Conservation (phyloP, 1,139 yeast species). For the Debaryomyces udenii region DNA sequence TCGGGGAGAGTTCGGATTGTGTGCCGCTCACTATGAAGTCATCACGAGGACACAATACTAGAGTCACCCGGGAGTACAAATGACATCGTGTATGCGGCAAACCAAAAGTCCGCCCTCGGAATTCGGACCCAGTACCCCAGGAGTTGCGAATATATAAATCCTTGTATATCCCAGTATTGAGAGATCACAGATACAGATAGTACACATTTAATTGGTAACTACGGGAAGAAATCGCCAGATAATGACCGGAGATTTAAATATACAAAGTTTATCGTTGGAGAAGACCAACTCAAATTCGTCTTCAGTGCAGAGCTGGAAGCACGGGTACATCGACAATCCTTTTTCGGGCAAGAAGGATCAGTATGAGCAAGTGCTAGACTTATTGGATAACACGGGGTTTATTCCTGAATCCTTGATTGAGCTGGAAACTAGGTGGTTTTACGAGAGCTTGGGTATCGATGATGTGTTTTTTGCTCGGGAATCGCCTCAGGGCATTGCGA, state of each 20-base stretch:
- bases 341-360: conserved; percentile 84
- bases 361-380: conserved; percentile 78
- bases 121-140: conserved; percentile 4
- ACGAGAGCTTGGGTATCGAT: conserved; percentile 84
- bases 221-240: background rate
- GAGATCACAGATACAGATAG: too few relatives aligned
- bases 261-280: conserved; percentile 28
- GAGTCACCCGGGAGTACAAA: too few relatives aligned
- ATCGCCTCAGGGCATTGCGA: conserved; percentile 75
- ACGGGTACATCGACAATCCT: conserved; percentile 73
- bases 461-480: conserved; percentile 91
- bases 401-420: conserved; percentile 88
- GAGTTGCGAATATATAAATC: conserved; percentile 7
- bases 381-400: conserved; percentile 80
- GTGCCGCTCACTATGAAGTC: too few relatives aligned
- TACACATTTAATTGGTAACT: too few relatives aligned
- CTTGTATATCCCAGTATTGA: conserved; percentile 1
- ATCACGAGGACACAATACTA: too few relatives aligned
- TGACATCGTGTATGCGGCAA: background rate
- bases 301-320: conserved; percentile 38
- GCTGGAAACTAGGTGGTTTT: conserved; percentile 88
- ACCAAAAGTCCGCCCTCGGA: conserved; percentile 4
- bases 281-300: conserved; percentile 35
- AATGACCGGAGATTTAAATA: conserved; percentile 17
- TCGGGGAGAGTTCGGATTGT: too few relatives aligned